Conservation (phyloP, 2,329 filamentous ascomycete genomes). For the Xylaria polymorpha region DNA sequence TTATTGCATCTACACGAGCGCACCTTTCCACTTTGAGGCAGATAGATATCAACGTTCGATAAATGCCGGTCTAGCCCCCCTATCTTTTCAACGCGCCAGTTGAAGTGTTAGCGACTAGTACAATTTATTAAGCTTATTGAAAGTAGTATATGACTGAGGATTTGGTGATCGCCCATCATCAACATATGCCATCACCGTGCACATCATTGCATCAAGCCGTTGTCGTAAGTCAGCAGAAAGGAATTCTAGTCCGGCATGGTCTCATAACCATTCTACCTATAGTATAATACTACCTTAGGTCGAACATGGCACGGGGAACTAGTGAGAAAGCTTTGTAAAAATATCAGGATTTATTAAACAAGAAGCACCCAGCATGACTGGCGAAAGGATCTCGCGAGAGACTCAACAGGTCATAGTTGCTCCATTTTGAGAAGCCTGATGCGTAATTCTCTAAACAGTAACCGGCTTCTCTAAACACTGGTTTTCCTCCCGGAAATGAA, state of each 20-base stretch:
- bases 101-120: background rate
- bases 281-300: background rate
- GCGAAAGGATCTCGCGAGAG: background rate
- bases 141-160: no score
- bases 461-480: background rate
- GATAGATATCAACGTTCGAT: background rate
- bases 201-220: background rate
- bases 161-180: background rate
- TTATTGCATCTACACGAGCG: background rate
- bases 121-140: background rate
- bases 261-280: background rate
- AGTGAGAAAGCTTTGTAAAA: background rate
- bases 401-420: background rate
- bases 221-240: background rate
- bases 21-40: background rate
- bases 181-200: background rate
- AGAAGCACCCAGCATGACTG: background rate
- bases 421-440: background rate
- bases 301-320: background rate
- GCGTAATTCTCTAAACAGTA: slow-evolving; percentile 6
- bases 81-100: background rate
- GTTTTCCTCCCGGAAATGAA: background rate
- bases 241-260: background rate
- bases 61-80: background rate
- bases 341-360: background rate